Conservation (phyloP, 495 filamentous ascomycete species). For the Podospora appendiculata region DNA sequence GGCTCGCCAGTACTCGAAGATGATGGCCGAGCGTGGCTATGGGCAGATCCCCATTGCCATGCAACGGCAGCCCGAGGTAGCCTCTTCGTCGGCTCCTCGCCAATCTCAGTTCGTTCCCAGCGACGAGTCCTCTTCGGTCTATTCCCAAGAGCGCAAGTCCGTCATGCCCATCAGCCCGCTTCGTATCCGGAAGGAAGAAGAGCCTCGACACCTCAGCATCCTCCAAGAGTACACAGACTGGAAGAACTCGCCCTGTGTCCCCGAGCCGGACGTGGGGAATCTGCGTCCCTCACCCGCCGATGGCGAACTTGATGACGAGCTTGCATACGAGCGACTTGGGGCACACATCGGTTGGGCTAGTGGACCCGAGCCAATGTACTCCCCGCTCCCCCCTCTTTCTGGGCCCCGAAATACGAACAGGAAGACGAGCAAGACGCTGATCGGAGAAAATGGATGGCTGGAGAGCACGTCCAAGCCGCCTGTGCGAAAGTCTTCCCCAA, state of each 20-base stretch:
- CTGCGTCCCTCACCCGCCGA: too few species aligned
- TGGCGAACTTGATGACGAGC: too few species aligned
- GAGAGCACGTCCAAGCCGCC: conserved; percentile 27
- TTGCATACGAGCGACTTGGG: too few species aligned
- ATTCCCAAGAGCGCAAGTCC: conserved; percentile 12
- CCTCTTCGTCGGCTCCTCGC: background rate
- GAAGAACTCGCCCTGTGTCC: background rate
- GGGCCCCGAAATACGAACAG: background rate
- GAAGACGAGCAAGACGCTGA: conserved; percentile 30
- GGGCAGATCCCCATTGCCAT: background rate
- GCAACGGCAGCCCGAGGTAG: background rate
- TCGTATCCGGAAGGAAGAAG: conserved; percentile 9
- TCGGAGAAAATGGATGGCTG: conserved; percentile 41
- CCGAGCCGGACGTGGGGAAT: background rate
- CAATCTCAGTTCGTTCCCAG: background rate
- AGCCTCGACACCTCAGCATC: conserved; percentile 10
- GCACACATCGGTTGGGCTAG: background rate
- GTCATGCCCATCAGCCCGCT: conserved; percentile 17
- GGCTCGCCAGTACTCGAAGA: background rate
- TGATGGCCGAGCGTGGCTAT: background rate
- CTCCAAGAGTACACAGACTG: conserved; percentile 16
- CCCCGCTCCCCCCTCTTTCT: conserved; percentile 12
- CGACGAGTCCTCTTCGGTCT: conserved; percentile 14
- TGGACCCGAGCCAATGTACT: conserved; percentile 7
- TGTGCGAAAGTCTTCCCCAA: conserved; percentile 9